Conservation (phyloP, 805 yeast species). For the Tetrapisispora namnaoensis region DNA sequence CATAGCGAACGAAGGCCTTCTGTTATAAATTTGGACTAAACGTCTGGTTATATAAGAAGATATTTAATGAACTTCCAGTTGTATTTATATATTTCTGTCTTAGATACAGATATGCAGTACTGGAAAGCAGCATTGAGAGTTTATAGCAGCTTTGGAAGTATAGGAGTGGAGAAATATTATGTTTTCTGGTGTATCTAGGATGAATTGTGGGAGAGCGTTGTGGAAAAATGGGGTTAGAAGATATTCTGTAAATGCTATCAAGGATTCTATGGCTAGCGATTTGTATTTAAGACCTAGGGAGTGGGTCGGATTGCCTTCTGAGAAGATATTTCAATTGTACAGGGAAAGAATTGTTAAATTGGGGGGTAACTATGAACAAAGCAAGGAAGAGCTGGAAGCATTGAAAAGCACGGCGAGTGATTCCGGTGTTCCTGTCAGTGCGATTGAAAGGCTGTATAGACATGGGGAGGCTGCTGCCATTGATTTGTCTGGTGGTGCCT, state of each 20-base stretch:
- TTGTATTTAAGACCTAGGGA: slow-evolving; percentile 53
- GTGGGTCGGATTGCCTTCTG: slow-evolving; percentile 63
- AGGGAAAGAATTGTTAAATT: slow-evolving; percentile 45
- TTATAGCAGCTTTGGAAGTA: too few species aligned
- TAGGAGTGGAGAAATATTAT: not conserved
- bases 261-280: slow-evolving; percentile 6
- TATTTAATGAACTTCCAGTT: too few species aligned
- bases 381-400: slow-evolving; percentile 47
- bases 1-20: too few species aligned
- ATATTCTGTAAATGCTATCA: not conserved
- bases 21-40: too few species aligned
- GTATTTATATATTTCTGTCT: too few species aligned
- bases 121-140: too few species aligned
- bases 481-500: slow-evolving; percentile 31
- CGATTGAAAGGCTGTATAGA: slow-evolving; percentile 31
- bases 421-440: slow-evolving; percentile 31
- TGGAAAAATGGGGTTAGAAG: not conserved
- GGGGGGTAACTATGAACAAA: slow-evolving; percentile 42
- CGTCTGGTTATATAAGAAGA: too few species aligned
- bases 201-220: not conserved
- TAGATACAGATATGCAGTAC: too few species aligned
- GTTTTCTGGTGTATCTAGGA: not conserved
- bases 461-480: slow-evolving; percentile 36
- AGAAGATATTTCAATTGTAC: slow-evolving; percentile 51
- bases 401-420: slow-evolving; percentile 39